phyloP scores from a whole-genome alignment of 495 filamentous ascomycete species.

The Pyrenula massariospora region DNA sequence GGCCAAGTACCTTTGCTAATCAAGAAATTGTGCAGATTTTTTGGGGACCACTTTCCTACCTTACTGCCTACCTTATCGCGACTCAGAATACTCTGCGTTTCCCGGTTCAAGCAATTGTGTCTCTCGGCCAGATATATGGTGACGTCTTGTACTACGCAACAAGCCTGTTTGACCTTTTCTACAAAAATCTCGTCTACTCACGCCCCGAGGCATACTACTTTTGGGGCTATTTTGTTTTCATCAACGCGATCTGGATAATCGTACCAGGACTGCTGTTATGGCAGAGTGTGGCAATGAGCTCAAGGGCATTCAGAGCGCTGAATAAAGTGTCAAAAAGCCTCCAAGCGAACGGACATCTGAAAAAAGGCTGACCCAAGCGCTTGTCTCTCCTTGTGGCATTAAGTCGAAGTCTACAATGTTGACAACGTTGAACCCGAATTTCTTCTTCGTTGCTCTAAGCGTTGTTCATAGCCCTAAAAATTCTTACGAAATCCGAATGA shows the following conservation, averaged over 20 bases:
- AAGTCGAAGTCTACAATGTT: too few relatives aligned
- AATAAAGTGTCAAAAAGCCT: constrained; percentile 20
- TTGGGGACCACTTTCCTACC: constrained; percentile 76
- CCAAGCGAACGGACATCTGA: constrained; percentile 11
- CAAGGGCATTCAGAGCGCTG: constrained; percentile 30
- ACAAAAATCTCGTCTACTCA: constrained; percentile 46
- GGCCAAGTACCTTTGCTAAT: background rate
- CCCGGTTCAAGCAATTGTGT: constrained; percentile 59
- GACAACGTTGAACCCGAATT: too few relatives aligned
- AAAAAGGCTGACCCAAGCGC: too few relatives aligned
- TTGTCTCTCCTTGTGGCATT: too few relatives aligned
- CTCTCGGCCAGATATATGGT: constrained; percentile 75
- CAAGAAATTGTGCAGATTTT: constrained; percentile 27
- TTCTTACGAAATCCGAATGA: too few relatives aligned
- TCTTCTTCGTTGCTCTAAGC: too few relatives aligned
- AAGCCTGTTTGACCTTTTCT: constrained; percentile 54
- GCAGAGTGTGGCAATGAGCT: constrained; percentile 34
- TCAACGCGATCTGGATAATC: constrained; percentile 82
- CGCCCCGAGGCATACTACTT: constrained; percentile 73
- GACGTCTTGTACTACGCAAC: constrained; percentile 80
- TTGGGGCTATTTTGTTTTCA: constrained; percentile 77
- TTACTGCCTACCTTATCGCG: constrained; percentile 49
- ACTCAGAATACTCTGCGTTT: constrained; percentile 50
- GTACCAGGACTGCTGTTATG: constrained; percentile 50
- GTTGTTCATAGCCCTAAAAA: too few relatives aligned